Evolutionary conservation across 805 yeast species (phyloP), one percentile per base, ranked within the genome.

Genomic region (Torulaspora delbrueckii): DNA sequence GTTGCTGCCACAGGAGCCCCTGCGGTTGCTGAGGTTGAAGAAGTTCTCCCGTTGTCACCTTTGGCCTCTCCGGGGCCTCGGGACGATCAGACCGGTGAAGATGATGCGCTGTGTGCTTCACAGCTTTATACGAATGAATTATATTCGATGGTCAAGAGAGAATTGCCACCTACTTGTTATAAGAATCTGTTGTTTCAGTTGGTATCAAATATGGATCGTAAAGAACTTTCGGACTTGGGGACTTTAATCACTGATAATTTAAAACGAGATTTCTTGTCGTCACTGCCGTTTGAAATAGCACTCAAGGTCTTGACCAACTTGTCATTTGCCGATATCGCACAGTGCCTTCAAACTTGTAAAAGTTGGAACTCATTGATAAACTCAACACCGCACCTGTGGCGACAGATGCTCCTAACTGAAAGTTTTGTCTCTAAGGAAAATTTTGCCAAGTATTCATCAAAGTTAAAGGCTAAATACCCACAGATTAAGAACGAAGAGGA

Each of bases 281-380:
- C 75, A 38, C 67, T 93, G 25, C 99, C 99, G 0, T 57, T 77
- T 0, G 98, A 93, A 59, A 71, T 93, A 8, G 67, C 86, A 2
- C 70, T 77, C 53, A 76, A 79, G 37, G 80, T 93, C 8, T 69
- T 93, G 42, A 67, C 75, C 2, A 74, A 78, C 47, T 70, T 91
- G 46, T 90, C 86, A 58, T 75, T 76, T 51, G 58, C 69, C 36
- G 78, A 90, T 3, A 71, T 93, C 19, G 69, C 81, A 30, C 71
- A 75, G 8, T 76, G 84, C 10, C 70, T 86, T 3, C 69, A 70
- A 47, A 95, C 89, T 1, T 84, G 84, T 43, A 75, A 70, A 39
- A 68, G 69, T 42, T 93, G 98, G 97, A 73, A 76, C 51, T 61
- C 68, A 22, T 67, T 86, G n/a, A 75, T 85, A 4, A 78, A 77